Conservation (phyloP, 2,329 filamentous ascomycete species). For the Xylariales sp. region DNA sequence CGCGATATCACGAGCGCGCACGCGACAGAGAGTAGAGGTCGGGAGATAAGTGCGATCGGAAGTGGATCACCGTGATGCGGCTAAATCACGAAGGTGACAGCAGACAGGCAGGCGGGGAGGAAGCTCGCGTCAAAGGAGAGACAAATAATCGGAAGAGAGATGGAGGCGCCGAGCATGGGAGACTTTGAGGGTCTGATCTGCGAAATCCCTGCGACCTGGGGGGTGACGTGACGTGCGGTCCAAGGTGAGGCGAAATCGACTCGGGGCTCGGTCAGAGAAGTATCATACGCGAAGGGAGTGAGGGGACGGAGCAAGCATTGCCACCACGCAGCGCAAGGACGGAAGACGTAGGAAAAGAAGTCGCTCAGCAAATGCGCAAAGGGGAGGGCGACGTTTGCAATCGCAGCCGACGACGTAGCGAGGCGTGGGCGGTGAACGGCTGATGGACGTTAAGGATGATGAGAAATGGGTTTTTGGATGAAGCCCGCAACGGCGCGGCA, state of each 20-base stretch:
- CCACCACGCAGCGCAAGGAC: too few species aligned
- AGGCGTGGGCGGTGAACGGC: too few species aligned
- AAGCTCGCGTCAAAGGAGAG: constrained; percentile 2
- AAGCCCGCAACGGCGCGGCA: too few species aligned
- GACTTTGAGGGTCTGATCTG: not conserved
- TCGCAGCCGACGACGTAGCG: too few species aligned
- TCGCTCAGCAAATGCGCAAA: too few species aligned
- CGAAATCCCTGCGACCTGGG: too few species aligned
- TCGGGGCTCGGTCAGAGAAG: too few species aligned
- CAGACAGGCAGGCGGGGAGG: constrained; percentile 3
- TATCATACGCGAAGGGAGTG: constrained; percentile 7
- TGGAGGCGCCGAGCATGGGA: not conserved
- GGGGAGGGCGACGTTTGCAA: too few species aligned
- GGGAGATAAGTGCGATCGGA: constrained; percentile 3
- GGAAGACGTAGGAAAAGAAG: too few species aligned
- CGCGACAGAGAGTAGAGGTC: constrained; percentile 15
- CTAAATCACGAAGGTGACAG: constrained; percentile 3
- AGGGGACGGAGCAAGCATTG: constrained; percentile 8
- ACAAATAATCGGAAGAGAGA: not conserved
- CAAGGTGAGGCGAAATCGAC: constrained; percentile 5
- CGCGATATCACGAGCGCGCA: constrained; percentile 26
- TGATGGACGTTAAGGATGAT: too few species aligned
- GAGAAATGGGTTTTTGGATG: too few species aligned
- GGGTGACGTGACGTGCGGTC: too few species aligned
- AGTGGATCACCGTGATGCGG: not conserved